Conservation (phyloP, 352 stramenopile species). For the Lagenidium sp. region DNA sequence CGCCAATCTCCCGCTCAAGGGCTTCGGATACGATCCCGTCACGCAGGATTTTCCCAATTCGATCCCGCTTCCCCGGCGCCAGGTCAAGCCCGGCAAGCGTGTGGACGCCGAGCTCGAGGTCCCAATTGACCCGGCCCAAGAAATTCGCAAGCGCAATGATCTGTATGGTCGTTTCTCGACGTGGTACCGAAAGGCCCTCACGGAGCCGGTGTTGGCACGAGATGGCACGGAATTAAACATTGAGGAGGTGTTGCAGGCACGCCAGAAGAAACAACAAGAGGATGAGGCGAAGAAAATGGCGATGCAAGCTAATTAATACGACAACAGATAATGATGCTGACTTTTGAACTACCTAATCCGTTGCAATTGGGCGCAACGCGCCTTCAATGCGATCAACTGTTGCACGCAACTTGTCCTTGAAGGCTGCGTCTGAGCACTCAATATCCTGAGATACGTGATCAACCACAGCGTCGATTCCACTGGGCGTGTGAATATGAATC, state of each 20-base stretch:
- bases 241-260: conserved; percentile 62
- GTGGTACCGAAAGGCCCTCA: conserved; percentile 68
- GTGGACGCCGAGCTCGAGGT: conserved; percentile 41
- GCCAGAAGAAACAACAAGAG: conserved; percentile 33
- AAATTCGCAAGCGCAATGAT: conserved; percentile 78
- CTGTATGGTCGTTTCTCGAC: conserved; percentile 69
- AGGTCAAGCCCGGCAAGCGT: conserved; percentile 65
- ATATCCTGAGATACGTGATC: conserved; percentile 53
- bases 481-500: conserved; percentile 79
- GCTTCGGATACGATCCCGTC: conserved; percentile 80
- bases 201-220: conserved; percentile 66
- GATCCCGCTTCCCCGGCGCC: conserved; percentile 62
- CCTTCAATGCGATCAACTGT: conserved; percentile 57
- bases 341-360: conserved; percentile 15
- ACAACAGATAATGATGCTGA: conserved; percentile 2
- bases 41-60: conserved; percentile 70
- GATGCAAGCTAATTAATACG: neutral
- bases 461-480: conserved; percentile 48
- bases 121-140: conserved; percentile 42
- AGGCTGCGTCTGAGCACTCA: conserved; percentile 57
- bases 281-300: conserved; percentile 4
- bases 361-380: conserved; percentile 54
- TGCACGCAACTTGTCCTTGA: conserved; percentile 64
- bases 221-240: conserved; percentile 80
- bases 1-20: conserved; percentile 62